These are phyloP conservation scores for Talaromyces atroroseus DNA, from an alignment of 2,329 filamentous ascomycete genomes.

Conservation along the genomic window DNA sequence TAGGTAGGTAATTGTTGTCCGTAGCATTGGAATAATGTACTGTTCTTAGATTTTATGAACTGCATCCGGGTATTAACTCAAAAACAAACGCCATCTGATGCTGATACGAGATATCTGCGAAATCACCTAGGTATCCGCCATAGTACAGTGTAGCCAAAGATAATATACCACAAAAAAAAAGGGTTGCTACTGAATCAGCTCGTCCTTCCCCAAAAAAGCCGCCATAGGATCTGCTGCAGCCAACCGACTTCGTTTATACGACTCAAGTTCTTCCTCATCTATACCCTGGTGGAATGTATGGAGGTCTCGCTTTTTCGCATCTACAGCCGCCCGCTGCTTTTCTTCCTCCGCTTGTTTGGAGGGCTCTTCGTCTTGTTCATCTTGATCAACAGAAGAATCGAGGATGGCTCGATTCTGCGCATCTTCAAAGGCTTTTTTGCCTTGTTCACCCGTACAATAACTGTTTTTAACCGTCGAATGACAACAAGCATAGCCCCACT, in stretches of 20 bases:
- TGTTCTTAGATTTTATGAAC: neutral
- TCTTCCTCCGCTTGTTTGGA: slow-evolving; percentile 19
- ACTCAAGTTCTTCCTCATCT: slow-evolving; percentile 78
- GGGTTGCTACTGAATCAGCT: slow-evolving; percentile 45
- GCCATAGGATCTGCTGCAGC: slow-evolving; percentile 84
- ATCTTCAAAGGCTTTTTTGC: slow-evolving; percentile 73
- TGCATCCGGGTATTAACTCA: slow-evolving; percentile 10
- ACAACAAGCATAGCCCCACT: slow-evolving; percentile 95
- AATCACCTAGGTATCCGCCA: neutral
- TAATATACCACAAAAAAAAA: neutral
- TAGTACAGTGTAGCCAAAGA: neutral
- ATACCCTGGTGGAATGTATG: slow-evolving; percentile 74
- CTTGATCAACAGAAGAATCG: slow-evolving; percentile 19
- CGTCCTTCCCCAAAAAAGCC: slow-evolving; percentile 67
- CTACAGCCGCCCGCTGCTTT: slow-evolving; percentile 28
- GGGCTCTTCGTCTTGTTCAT: slow-evolving; percentile 18
- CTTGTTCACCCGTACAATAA: slow-evolving; percentile 91
- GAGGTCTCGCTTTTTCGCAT: slow-evolving; percentile 65
- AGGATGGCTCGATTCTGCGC: slow-evolving; percentile 57
- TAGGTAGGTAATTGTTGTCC: neutral
- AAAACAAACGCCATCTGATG: slow-evolving; percentile 13
- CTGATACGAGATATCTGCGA: slow-evolving; percentile 1
- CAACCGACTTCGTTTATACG: slow-evolving; percentile 70
- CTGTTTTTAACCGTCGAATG: slow-evolving; percentile 92
- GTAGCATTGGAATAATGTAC: neutral